A percentile compares a stretch with the other conserved stretches of the same genome.
Evolutionary conservation across 2,329 filamentous ascomycete species (phyloP).

Genomic region (Emmonsiellopsis sp.): DNA sequence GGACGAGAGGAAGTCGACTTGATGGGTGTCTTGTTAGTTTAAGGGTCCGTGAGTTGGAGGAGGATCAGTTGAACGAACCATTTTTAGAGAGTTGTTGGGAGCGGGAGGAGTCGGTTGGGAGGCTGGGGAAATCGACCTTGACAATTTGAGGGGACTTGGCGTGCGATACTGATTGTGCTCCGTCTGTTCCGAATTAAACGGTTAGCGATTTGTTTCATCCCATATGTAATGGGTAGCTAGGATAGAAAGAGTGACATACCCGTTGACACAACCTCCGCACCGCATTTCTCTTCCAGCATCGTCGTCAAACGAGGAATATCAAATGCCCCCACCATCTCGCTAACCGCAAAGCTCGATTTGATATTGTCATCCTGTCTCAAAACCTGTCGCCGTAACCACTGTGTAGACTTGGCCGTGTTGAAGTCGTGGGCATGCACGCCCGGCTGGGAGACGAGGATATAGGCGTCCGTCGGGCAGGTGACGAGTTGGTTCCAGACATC

Average conservation of each 20-base stretch:
- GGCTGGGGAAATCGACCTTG: slow-evolving; percentile 36
- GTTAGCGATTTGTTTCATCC: neutral
- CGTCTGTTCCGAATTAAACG: neutral
- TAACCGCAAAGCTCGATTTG: slow-evolving; percentile 44
- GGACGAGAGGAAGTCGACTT: slow-evolving; percentile 40
- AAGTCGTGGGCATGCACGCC: slow-evolving; percentile 65
- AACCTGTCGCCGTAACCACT: slow-evolving; percentile 46
- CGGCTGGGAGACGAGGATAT: slow-evolving; percentile 70
- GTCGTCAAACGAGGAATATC: slow-evolving; percentile 35
- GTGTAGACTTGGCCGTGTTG: slow-evolving; percentile 41
- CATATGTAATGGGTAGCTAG: too few relatives aligned
- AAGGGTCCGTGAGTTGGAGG: neutral
- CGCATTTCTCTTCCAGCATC: slow-evolving; percentile 41
- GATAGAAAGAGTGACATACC: slow-evolving; percentile 21
- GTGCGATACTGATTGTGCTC: neutral
- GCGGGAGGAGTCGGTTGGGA: slow-evolving; percentile 27
- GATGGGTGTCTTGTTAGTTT: neutral
- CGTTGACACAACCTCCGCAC: slow-evolving; percentile 30
- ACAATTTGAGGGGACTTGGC: slow-evolving; percentile 33
- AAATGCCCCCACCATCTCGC: slow-evolving; percentile 45
- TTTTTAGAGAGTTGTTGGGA: slow-evolving; percentile 33
- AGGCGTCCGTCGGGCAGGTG: slow-evolving; percentile 63
- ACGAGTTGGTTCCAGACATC: slow-evolving; percentile 43
- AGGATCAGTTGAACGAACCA: slow-evolving; percentile 23
- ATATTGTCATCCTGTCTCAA: slow-evolving; percentile 41